Evolutionary conservation across 2,329 filamentous ascomycete genomes (phyloP).

Genomic region (Monilinia aucupariae): DNA sequence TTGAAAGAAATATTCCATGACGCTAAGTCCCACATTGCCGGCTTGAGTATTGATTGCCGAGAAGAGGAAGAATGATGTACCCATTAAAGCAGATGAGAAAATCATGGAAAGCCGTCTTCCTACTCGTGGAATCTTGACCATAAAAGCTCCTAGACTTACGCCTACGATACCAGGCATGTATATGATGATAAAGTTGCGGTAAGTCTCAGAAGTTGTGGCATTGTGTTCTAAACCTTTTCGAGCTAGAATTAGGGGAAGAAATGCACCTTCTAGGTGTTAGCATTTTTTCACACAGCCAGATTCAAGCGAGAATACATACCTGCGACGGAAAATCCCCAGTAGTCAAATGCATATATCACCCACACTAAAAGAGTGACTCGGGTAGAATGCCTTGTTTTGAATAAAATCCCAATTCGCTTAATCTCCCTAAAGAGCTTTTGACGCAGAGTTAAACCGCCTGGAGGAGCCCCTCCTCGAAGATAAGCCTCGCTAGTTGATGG

Average conservation of each 20-base stretch:
- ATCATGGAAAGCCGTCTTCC: slow-evolving; percentile 33
- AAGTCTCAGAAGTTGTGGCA: slow-evolving; percentile 32
- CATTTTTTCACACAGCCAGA: slow-evolving; percentile 13
- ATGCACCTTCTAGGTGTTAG: slow-evolving; percentile 37
- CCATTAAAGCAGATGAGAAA: slow-evolving; percentile 29
- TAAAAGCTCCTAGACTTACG: slow-evolving; percentile 24
- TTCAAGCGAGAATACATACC: slow-evolving; percentile 36
- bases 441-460: not conserved
- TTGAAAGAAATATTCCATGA: slow-evolving; percentile 35
- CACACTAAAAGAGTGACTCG: slow-evolving; percentile 45
- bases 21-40: slow-evolving; percentile 31
- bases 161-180: slow-evolving; percentile 36
- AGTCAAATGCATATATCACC: slow-evolving; percentile 47
- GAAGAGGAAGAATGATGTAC: slow-evolving; percentile 30
- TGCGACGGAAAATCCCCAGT: slow-evolving; percentile 41
- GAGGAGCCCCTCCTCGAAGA: not conserved
- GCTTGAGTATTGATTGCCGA: slow-evolving; percentile 30
- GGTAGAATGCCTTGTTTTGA: slow-evolving; percentile 39
- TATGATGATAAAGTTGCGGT: slow-evolving; percentile 37
- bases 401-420: slow-evolving; percentile 42
- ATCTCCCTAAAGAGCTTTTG: slow-evolving; percentile 32
- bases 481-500: not conserved
- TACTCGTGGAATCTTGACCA: slow-evolving; percentile 23
- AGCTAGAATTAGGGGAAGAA: slow-evolving; percentile 35
- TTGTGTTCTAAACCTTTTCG: slow-evolving; percentile 30